Percentiles rank a stretch among this genome's conserved stretches.
phyloP scores from a whole-genome alignment of 2,329 filamentous ascomycete genomes.

The Aspergillus pseudotamarii region DNA sequence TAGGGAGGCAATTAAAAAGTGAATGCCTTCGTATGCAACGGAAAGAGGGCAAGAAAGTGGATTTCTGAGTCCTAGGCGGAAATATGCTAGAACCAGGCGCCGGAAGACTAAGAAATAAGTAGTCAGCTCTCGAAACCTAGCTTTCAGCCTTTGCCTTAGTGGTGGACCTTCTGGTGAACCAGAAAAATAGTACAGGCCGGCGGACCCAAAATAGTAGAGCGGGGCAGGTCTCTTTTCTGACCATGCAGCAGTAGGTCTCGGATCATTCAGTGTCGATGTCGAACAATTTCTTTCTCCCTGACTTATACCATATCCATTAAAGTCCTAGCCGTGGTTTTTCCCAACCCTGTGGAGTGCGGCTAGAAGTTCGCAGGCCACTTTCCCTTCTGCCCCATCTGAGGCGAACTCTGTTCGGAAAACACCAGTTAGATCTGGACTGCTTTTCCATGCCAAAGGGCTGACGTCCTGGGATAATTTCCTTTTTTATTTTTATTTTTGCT shows the following conservation, averaged over 20 bases:
- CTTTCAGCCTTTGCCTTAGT: conserved; percentile 5
- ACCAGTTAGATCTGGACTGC: conserved; percentile 15
- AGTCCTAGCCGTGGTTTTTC: conserved; percentile 15
- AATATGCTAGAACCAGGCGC: conserved; percentile 13
- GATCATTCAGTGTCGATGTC: conserved; percentile 17
- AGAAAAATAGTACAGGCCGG: conserved; percentile 7
- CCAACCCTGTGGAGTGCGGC: conserved; percentile 19
- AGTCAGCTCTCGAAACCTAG: conserved; percentile 18
- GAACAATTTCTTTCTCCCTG: conserved; percentile 23
- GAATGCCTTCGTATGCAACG: conserved; percentile 19
- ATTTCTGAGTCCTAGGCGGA: conserved; percentile 15
- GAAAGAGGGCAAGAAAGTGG: conserved; percentile 19
- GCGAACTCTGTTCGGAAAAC: conserved; percentile 13
- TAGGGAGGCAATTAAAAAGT: conserved; percentile 14
- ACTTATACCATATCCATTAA: conserved; percentile 7
- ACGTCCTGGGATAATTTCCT: conserved; percentile 13
- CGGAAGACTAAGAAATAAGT: conserved; percentile 25
- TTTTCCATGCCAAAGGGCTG: conserved; percentile 19
- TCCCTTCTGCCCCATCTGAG: conserved; percentile 19
- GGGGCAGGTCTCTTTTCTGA: conserved; percentile 21
- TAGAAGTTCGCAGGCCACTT: conserved; percentile 15
- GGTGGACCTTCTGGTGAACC: conserved; percentile 16
- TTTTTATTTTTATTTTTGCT: conserved; percentile 4
- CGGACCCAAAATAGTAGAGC: conserved; percentile 29
- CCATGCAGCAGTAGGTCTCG: conserved; percentile 18